A percentile compares a stretch with the other conserved stretches of the same genome.
Conservation (phyloP, 108 stramenopile genomes). For the Fragilariopsis cylindrus region DNA sequence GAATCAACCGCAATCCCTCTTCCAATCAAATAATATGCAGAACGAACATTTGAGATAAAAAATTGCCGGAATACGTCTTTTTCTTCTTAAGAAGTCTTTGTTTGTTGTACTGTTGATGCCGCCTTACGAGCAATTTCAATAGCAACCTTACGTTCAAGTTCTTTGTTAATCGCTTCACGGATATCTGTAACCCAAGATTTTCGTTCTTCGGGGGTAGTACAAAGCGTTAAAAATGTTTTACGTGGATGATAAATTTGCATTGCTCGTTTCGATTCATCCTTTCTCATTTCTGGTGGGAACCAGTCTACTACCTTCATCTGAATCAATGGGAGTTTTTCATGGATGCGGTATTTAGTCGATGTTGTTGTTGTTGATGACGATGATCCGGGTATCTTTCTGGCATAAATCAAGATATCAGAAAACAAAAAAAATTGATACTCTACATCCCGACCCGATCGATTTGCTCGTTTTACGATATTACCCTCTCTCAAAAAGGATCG, state of each 20-base stretch:
- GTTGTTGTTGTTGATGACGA: neutral
- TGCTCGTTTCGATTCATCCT: conserved; percentile 46
- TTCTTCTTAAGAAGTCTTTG: no score
- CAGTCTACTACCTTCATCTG: conserved; percentile 87
- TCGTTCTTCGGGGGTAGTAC: conserved; percentile 26
- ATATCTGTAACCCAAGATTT: conserved; percentile 42
- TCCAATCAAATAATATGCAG: no score
- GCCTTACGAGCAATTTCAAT: conserved; percentile 47
- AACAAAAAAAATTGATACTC: conserved; percentile 93
- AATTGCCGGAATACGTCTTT: no score
- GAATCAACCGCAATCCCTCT: no score
- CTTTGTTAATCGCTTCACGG: conserved; percentile 38
- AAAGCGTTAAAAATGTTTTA: conserved; percentile 87
- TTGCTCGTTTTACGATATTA: conserved; percentile 79
- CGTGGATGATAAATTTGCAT: conserved; percentile 92
- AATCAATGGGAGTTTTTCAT: conserved; percentile 84
- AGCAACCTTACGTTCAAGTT: conserved; percentile 41
- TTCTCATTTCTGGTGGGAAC: conserved; percentile 45
- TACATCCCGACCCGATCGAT: conserved; percentile 69
- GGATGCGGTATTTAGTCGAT: conserved; percentile 43
- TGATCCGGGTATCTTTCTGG: conserved; percentile 26
- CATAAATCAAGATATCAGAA: conserved; percentile 84
- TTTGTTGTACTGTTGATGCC: conserved; percentile 15
- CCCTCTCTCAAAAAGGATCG: conserved; percentile 85
- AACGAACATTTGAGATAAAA: no score